Evolutionary conservation across 169 alveolate species (phyloP), one percentile per base, ranked within the genome.

Genomic region (Amoebophrya sp.): DNA sequence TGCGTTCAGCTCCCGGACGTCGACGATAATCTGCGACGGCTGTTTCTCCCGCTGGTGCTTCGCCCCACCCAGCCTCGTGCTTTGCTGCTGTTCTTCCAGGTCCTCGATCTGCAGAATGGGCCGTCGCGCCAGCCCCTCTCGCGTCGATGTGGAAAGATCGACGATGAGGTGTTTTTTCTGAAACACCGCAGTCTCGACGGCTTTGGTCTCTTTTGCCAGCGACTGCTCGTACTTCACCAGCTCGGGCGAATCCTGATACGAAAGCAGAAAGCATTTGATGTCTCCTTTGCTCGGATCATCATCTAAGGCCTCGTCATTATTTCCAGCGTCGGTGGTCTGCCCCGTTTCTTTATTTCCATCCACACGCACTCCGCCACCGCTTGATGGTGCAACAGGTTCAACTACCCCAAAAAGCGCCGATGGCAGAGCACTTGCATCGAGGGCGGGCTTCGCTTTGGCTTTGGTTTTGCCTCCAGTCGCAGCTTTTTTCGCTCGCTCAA

Each of bases 21-120:
- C 83, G 32, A 66, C 83, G 32, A 66, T 66, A 25, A 66, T n/a
- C 1, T 66, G 35, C 10, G 38, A 25, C 83, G 29, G 38, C 35
- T 18, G 10, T 0, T 2, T 66, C 83, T 66, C 10, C 0, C 83
- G 83, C 83, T 66, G 83, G 83, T 66, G 83, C 10, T 25, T 18
- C 29, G 32, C 83, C 1, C 83, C 83, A 25, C 83, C 83, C 29
- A 66, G 83, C 29, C 83, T 2, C 39, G 83, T 66, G 29, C 39
- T 25, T n/a, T 66, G 83, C 83, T 7, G 1, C 32, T 2, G 32
- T 25, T 66, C 83, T 2, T 66, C 83, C 12, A 66, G 12, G 83
- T 66, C 83, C 83, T 66, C 83, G 83, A 66, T 66, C 32, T 66
- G 83, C 10, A 66, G 83, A 66, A 66, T 66, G 83, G 83, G 83